Conservation (phyloP, 2,329 filamentous ascomycete species). For the Teratosphaeria viscida region DNA sequence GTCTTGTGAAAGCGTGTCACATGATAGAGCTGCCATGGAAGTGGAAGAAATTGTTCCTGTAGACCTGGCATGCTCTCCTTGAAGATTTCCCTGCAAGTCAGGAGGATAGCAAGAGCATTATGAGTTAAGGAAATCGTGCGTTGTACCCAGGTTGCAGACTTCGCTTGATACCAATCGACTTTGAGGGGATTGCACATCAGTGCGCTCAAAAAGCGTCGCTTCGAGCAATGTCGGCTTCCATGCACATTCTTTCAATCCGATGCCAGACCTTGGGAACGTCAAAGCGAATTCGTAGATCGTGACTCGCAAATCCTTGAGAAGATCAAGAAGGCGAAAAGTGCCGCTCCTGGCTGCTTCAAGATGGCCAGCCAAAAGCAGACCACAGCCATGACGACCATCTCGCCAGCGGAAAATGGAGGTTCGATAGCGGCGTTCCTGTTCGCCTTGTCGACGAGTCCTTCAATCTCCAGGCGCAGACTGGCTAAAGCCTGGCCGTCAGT, state of each 20-base stretch:
- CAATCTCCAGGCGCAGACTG: constrained; percentile 1
- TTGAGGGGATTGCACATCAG: neutral
- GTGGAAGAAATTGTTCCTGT: constrained; percentile 7
- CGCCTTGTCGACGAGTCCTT: neutral
- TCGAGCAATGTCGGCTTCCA: neutral
- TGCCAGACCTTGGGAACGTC: neutral
- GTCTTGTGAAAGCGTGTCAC: neutral
- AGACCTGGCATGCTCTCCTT: constrained; percentile 10
- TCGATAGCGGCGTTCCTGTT: neutral
- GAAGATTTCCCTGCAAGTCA: constrained; percentile 6
- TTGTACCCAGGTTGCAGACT: neutral
- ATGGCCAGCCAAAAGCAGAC: constrained; percentile 1
- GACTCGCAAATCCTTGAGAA: constrained; percentile 1
- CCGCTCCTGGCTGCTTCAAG: neutral
- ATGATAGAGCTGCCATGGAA: neutral
- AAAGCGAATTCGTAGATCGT: constrained; percentile 3
- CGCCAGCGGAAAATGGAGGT: constrained; percentile 1
- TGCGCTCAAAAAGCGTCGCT: neutral
- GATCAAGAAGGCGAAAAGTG: neutral
- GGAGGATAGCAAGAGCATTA: constrained; percentile 4
- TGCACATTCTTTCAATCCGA: neutral
- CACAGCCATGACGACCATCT: constrained; percentile 5
- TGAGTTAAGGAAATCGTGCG: neutral
- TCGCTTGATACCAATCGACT: neutral
- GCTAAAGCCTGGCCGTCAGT: neutral